Evolutionary conservation across 371 early-diverging fungal species (phyloP), one percentile per base, ranked within the genome.

Genomic region (Saksenaea vasiformis): DNA sequence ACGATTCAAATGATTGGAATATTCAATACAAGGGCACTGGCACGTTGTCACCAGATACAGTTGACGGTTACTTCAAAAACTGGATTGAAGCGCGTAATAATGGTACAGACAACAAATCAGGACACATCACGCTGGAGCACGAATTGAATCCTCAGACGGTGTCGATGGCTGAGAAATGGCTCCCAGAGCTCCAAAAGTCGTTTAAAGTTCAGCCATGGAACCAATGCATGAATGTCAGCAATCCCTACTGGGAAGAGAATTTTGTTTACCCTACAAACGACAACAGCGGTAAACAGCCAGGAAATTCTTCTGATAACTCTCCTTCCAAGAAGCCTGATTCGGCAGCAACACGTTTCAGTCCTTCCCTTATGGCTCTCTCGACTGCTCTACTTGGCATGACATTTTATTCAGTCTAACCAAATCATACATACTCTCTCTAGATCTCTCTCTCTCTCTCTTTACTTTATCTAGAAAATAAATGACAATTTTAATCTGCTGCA

Each of bases 41-140:
- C 41, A 66, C 60, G 7, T 67, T 77, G 14, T 56, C 78, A 26
- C 69, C 71, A 15, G 43, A 43, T 11, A 70, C 62, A 2, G 79
- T 77, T 22, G 70, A 79, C 38, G 72, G 75, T 15, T 77, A 74
- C 28, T 78, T 83, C 56, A 60, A 72, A 34, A 62, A 58, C 15
- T 83, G 80, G 81, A 73, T 83, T n/a, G 44, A 66, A 0, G 56
- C 60, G 24, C 70, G 69, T 17, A 67, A 67, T 26, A 71, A 69
- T 24, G 79, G 75, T 27, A 71, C 65, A 8, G 66, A 71, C 26
- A 69, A 60, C 38, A 60, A 62, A 14, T 53, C 43, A 19, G 86
- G 86, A 19, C 83, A 81, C 39, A 76, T 79, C 38, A 69, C 77
- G 27, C 77, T 84, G 60, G 78, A 84, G 60, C 84, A 84, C 66